Percentiles rank a stretch among this genome's conserved stretches.
These are phyloP conservation scores for Jaminaea rosea DNA, from an alignment of 1,284 basidiomycete genomes.

Conservation along the genomic window DNA sequence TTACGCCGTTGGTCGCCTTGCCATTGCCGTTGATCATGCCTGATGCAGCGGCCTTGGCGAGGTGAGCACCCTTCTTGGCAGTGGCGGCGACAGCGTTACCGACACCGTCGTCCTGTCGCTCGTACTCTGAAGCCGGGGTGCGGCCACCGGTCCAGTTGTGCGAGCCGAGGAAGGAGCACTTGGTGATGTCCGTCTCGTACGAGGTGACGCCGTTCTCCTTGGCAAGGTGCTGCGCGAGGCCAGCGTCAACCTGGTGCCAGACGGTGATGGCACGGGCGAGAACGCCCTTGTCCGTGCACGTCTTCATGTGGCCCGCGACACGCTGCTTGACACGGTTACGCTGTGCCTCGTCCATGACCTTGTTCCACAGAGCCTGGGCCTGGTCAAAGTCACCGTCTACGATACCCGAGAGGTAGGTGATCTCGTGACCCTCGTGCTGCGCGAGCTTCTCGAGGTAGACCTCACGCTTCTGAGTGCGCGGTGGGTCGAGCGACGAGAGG, in stretches of 20 bases:
- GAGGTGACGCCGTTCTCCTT: slow-evolving; percentile 17
- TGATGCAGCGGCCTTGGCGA: background rate
- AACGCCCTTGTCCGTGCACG: slow-evolving; percentile 13
- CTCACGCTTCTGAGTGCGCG: slow-evolving; percentile 12
- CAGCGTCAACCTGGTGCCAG: slow-evolving; percentile 27
- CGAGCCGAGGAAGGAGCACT: slow-evolving; percentile 21
- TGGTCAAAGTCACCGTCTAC: slow-evolving; percentile 71
- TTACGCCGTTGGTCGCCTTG: no score
- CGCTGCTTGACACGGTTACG: slow-evolving; percentile 14
- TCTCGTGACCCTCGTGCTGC: slow-evolving; percentile 55
- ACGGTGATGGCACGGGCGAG: slow-evolving; percentile 18
- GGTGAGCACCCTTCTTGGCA: background rate
- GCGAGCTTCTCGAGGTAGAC: slow-evolving; percentile 16
- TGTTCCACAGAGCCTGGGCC: slow-evolving; percentile 67
- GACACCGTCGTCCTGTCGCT: background rate
- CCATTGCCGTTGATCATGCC: no score
- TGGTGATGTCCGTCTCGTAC: slow-evolving; percentile 20
- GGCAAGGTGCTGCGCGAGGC: slow-evolving; percentile 23
- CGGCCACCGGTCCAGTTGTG: slow-evolving; percentile 19
- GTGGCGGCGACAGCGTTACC: background rate
- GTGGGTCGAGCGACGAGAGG: slow-evolving; percentile 21
- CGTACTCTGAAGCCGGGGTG: background rate
- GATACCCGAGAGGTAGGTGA: slow-evolving; percentile 63
- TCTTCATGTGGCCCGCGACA: slow-evolving; percentile 28
- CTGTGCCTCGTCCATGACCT: slow-evolving; percentile 61